Evolutionary conservation across 2,329 filamentous ascomycete genomes (phyloP).

Genomic region (Gliomastix tumulicola): DNA sequence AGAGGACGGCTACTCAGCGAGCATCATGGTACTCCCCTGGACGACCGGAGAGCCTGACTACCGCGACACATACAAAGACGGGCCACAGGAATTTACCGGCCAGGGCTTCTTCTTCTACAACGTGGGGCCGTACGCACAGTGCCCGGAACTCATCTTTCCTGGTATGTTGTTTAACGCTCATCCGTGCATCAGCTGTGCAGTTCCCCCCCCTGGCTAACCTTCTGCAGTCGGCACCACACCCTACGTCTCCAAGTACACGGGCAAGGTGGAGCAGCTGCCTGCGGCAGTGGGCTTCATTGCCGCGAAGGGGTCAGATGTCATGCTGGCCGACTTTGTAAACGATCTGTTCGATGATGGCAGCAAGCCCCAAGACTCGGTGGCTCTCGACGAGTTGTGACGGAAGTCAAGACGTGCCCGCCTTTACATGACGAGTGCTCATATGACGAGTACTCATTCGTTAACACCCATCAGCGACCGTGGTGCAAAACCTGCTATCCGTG

Average conservation of each 20-base stretch:
- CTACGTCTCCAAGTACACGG: conserved; percentile 1
- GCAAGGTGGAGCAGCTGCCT: not conserved
- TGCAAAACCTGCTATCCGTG: no score
- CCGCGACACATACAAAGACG: not conserved
- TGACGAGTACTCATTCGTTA: no score
- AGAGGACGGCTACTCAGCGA: not conserved
- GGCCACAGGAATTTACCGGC: not conserved
- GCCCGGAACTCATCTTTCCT: not conserved
- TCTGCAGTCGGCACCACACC: not conserved
- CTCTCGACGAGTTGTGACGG: no score
- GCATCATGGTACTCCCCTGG: not conserved
- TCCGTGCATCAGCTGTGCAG: not conserved
- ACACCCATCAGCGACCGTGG: no score
- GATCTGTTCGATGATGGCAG: not conserved
- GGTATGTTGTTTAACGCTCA: no score
- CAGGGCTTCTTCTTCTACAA: not conserved
- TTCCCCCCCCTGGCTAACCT: not conserved
- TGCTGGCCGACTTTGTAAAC: conserved; percentile 2
- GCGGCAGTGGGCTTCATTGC: conserved; percentile 2
- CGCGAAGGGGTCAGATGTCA: conserved; percentile 2
- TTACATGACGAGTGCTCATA: no score
- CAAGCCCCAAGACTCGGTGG: no score
- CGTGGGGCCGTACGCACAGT: not conserved
- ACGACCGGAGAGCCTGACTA: not conserved
- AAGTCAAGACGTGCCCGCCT: no score